These are phyloP conservation scores for Jatropha curcas DNA, from an alignment of 345 rosid species.

Conservation along the genomic window DNA sequence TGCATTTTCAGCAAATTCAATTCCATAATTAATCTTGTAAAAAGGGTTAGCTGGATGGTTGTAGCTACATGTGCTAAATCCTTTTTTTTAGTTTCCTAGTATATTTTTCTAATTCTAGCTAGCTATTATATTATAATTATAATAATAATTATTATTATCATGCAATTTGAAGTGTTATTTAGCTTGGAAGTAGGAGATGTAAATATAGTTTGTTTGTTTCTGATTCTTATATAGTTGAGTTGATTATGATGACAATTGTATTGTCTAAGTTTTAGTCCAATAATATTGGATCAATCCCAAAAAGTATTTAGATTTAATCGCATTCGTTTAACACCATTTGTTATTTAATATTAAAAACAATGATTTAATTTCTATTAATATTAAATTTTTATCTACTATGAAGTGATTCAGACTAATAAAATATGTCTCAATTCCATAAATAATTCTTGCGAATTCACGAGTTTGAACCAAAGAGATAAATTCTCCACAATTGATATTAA, in stretches of 20 bases:
- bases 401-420: too few relatives aligned
- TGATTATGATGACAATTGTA: background rate
- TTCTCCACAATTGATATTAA: too few relatives aligned
- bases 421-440: too few relatives aligned
- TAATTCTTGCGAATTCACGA: too few relatives aligned
- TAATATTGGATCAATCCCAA: too few relatives aligned
- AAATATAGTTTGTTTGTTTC: constrained; percentile 15
- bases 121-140: constrained; percentile 10
- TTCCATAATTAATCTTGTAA: constrained; percentile 36
- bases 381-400: too few relatives aligned
- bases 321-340: too few relatives aligned
- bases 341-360: too few relatives aligned
- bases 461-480: too few relatives aligned
- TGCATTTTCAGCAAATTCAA: constrained; percentile 52
- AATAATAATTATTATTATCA: background rate
- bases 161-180: constrained; percentile 6
- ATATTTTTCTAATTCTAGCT: background rate
- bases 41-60: background rate
- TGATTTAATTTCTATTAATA: too few relatives aligned
- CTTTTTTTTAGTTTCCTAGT: background rate
- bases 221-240: background rate
- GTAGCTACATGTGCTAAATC: background rate
- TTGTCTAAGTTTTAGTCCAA: too few relatives aligned
- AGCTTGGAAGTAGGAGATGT: constrained; percentile 25
- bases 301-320: too few relatives aligned